phyloP scores from a whole-genome alignment of 805 yeast genomes.

The Saccharomycopsis malanga region DNA sequence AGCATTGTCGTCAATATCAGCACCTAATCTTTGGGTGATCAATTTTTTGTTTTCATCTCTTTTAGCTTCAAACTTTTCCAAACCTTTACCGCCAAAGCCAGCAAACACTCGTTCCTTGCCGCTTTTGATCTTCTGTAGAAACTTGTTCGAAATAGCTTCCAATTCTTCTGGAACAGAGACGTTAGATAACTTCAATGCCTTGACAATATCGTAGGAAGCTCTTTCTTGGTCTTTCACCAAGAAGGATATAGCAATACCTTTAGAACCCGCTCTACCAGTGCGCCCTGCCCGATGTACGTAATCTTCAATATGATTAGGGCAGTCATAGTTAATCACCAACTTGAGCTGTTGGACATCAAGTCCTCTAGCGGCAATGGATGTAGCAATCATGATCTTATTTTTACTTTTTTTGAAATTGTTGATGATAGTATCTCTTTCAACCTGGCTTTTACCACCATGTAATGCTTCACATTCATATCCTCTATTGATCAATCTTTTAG shows the following conservation, averaged over 20 bases:
- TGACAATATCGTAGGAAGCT: constrained; percentile 60
- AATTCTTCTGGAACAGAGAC: constrained; percentile 42
- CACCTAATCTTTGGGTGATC: constrained; percentile 11
- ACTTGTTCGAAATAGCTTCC: constrained; percentile 43
- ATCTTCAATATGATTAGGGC: constrained; percentile 88
- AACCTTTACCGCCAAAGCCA: constrained; percentile 93
- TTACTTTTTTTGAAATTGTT: constrained; percentile 59
- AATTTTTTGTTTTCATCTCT: constrained; percentile 30
- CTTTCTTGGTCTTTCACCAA: constrained; percentile 55
- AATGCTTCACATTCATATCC: constrained; percentile 60
- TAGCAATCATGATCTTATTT: constrained; percentile 67
- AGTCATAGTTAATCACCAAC: constrained; percentile 73
- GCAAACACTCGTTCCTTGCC: constrained; percentile 60
- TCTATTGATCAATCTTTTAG: constrained; percentile 42
- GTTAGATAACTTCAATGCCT: constrained; percentile 49
- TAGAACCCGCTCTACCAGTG: constrained; percentile 85
- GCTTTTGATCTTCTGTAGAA: constrained; percentile 51
- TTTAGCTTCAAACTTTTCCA: constrained; percentile 68
- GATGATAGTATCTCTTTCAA: constrained; percentile 71
- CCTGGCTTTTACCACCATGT: constrained; percentile 90
- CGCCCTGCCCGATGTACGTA: constrained; percentile 95
- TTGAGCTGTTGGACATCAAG: constrained; percentile 83
- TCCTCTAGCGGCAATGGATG: constrained; percentile 93
- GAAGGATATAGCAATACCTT: constrained; percentile 72
- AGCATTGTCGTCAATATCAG: constrained; percentile 13